Evolutionary conservation across 164 flowering plant species (phyloP).

Genomic region (Aristolochia contorta): DNA sequence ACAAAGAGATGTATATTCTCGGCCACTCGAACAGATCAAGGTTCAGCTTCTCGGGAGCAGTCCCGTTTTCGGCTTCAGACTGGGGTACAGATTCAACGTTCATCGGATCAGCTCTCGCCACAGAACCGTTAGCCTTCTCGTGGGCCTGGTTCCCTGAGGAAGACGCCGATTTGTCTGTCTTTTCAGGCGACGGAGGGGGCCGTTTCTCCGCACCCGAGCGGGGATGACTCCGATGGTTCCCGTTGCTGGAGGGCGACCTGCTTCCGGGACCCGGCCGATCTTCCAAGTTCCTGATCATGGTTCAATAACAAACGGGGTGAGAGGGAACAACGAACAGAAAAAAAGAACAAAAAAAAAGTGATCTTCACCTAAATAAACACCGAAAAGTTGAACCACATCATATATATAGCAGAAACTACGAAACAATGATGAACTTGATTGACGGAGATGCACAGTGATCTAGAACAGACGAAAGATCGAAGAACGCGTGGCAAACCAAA

Average conservation of each 20-base stretch:
- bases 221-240: slow-evolving; percentile 7
- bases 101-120: slow-evolving; percentile 5
- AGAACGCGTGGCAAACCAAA: no score
- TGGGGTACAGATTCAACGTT: slow-evolving; percentile 2
- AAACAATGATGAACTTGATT: no score
- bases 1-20: slow-evolving; percentile 38
- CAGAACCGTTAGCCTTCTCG: slow-evolving; percentile 9
- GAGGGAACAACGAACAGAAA: neutral
- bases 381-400: no score
- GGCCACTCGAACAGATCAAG: slow-evolving; percentile 43
- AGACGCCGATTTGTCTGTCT: slow-evolving; percentile 4
- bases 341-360: neutral
- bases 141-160: neutral
- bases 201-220: slow-evolving; percentile 15
- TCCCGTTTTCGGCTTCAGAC: slow-evolving; percentile 7
- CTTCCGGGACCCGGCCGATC: slow-evolving; percentile 14
- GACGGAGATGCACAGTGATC: no score
- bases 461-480: no score
- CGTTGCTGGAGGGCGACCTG: slow-evolving; percentile 16
- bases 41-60: slow-evolving; percentile 20
- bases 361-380: neutral
- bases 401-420: no score
- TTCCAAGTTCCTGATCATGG: slow-evolving; percentile 20
- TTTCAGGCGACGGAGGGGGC: slow-evolving; percentile 16
- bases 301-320: neutral